Conservation (phyloP, 208 protist species). For the Naegleria lovaniensis region DNA sequence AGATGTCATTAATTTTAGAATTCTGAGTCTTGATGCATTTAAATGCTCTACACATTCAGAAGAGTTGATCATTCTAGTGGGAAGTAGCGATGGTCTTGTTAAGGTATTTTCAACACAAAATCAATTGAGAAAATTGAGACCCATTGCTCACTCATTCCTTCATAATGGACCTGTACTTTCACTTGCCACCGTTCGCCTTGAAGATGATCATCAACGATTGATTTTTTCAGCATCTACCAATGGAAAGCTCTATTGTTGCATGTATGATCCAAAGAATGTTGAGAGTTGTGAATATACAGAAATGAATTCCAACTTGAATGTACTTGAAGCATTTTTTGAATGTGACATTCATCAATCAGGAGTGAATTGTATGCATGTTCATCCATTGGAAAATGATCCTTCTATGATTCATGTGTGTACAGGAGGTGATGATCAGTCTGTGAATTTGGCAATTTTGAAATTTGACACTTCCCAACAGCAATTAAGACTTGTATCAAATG, state of each 20-base stretch:
- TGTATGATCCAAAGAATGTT: not conserved
- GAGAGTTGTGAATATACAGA: not conserved
- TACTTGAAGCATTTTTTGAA: not conserved
- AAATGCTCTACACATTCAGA: not conserved
- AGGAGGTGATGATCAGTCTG: not conserved
- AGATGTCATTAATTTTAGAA: not conserved
- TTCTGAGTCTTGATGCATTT: not conserved
- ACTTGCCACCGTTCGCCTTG: not conserved
- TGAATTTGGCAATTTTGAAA: not conserved
- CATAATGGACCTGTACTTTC: not conserved
- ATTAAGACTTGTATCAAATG: not conserved
- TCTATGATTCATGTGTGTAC: not conserved
- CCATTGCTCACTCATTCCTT: not conserved
- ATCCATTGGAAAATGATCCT: not conserved
- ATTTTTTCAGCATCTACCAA: not conserved
- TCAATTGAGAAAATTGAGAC: not conserved
- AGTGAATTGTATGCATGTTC: not conserved
- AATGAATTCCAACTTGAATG: not conserved
- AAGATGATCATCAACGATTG: not conserved
- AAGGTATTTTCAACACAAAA: not conserved
- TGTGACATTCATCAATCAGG: not conserved
- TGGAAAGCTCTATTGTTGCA: not conserved
- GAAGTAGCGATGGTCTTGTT: not conserved
- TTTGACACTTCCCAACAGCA: not conserved
- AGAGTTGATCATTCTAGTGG: not conserved